These are phyloP conservation scores for Dalbergia oliveri DNA, from an alignment of 306 rosid species.

Conservation along the genomic window DNA sequence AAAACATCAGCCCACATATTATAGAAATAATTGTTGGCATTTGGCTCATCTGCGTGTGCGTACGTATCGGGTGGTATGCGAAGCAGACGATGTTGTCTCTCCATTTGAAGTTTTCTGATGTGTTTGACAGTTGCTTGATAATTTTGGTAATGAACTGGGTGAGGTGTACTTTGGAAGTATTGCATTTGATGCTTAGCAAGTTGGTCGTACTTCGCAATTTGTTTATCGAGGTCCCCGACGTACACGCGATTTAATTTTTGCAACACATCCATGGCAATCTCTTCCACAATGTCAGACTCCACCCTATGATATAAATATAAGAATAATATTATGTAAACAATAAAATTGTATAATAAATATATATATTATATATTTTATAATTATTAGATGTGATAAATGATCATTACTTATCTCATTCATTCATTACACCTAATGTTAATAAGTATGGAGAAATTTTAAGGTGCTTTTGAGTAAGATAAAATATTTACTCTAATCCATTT, in stretches of 20 bases:
- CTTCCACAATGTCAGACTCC: conserved; percentile 51
- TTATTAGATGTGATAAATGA: too few species aligned
- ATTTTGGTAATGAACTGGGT: not conserved
- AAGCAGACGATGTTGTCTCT: conserved; percentile 25
- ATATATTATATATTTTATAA: too few species aligned
- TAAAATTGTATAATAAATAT: too few species aligned
- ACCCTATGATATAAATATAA: conserved; percentile 1
- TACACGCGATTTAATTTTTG: conserved; percentile 33
- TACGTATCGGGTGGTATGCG: conserved; percentile 26
- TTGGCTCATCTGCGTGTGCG: not conserved
- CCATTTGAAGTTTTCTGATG: conserved; percentile 27
- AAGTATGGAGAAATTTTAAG: too few species aligned
- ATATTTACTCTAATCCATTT: too few species aligned
- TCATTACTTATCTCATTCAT: too few species aligned
- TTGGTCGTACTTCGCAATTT: conserved; percentile 33
- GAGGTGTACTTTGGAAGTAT: conserved; percentile 4
- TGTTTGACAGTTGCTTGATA: not conserved
- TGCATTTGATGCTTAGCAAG: conserved; percentile 25
- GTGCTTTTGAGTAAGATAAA: too few species aligned
- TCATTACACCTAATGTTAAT: too few species aligned
- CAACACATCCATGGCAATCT: conserved; percentile 47
- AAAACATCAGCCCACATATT: not conserved
- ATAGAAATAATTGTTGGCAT: not conserved
- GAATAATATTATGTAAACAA: too few species aligned
- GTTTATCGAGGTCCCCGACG: conserved; percentile 28